A percentile compares a stretch with the other conserved stretches of the same genome.
Evolutionary conservation across 1,284 basidiomycete genomes (phyloP).

Genomic region (Tylopilus sp.): DNA sequence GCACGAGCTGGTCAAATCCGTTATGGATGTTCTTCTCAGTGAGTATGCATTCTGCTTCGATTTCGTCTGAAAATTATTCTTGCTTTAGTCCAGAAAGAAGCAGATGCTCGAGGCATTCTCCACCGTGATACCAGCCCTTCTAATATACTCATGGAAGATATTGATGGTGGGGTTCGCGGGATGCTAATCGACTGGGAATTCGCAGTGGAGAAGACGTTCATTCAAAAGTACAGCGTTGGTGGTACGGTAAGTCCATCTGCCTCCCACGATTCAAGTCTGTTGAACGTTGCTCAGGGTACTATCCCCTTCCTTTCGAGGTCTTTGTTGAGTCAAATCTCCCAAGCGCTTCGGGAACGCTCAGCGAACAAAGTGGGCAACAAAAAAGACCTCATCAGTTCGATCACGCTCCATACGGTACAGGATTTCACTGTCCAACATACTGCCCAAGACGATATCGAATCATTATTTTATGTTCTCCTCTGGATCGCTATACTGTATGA

Average conservation of each 20-base stretch:
- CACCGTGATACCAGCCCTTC: not conserved
- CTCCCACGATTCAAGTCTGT: not conserved
- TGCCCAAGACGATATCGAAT: not conserved
- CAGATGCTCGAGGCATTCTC: not conserved
- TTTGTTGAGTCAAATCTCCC: not conserved
- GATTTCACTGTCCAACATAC: not conserved
- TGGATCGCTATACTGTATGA: not conserved
- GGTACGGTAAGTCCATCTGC: not conserved
- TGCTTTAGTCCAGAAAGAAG: not conserved
- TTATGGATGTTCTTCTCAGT: not conserved
- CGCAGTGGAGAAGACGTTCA: not conserved
- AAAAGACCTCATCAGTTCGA: not conserved
- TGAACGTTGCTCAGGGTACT: not conserved
- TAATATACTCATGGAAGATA: not conserved
- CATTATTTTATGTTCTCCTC: not conserved
- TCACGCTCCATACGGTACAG: not conserved
- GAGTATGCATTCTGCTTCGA: no score
- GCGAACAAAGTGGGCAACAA: not conserved
- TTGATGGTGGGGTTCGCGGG: not conserved
- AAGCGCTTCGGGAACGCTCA: not conserved
- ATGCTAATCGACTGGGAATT: no score
- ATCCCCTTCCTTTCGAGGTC: conserved; percentile 1
- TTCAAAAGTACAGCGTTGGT: not conserved
- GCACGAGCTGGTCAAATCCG: not conserved
- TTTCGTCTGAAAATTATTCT: no score